These are phyloP conservation scores for Aethionema arabicum DNA, from an alignment of 345 rosid genomes.

Conservation along the genomic window DNA sequence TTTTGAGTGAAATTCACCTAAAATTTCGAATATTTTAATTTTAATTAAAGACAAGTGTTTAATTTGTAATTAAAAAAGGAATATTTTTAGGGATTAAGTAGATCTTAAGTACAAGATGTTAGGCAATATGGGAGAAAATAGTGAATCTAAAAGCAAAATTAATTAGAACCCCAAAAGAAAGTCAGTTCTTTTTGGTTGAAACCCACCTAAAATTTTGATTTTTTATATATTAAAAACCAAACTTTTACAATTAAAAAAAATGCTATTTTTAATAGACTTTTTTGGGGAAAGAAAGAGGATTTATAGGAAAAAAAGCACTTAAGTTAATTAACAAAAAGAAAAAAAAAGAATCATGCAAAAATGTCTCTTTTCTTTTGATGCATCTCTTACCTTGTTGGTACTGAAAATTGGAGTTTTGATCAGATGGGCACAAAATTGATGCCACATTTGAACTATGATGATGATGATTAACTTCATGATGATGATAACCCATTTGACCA, in stretches of 20 bases:
- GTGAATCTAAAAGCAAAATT: conserved; percentile 17
- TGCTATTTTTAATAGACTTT: conserved; percentile 23
- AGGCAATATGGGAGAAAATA: conserved; percentile 16
- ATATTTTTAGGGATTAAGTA: not conserved
- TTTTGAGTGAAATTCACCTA: conserved; percentile 9
- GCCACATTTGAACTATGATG: conserved; percentile 41
- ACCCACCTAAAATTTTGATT: conserved; percentile 31
- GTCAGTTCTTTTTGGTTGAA: conserved; percentile 25
- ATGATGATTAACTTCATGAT: conserved; percentile 44
- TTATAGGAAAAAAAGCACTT: conserved; percentile 13
- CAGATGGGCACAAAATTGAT: conserved; percentile 58
- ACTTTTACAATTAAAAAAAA: conserved; percentile 7
- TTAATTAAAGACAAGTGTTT: not conserved
- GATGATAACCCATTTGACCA: conserved; percentile 62
- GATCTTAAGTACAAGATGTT: conserved; percentile 27
- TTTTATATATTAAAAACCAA: conserved; percentile 18
- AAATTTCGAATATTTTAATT: not conserved
- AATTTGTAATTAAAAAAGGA: too few relatives aligned
- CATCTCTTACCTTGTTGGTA: conserved; percentile 58
- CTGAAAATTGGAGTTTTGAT: conserved; percentile 60
- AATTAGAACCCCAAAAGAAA: conserved; percentile 16
- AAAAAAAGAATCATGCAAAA: conserved; percentile 35
- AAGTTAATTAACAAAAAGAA: conserved; percentile 12
- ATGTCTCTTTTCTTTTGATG: not conserved
- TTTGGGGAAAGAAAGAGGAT: conserved; percentile 39